phyloP scores from a whole-genome alignment of 1,139 yeast genomes.

The Yamadazyma pseudoaaseri region DNA sequence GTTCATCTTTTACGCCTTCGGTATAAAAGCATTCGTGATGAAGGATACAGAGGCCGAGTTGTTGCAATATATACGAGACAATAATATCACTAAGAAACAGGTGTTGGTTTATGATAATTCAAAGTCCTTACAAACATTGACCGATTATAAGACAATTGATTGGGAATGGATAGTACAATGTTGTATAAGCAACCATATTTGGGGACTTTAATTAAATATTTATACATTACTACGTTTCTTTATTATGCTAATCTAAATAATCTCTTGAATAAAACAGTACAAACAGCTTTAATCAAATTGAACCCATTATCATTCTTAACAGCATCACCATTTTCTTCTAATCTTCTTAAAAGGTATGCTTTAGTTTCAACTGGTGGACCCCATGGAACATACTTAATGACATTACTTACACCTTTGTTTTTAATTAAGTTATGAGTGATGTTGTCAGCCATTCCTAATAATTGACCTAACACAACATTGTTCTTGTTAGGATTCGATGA shows the following conservation, averaged over 20 bases:
- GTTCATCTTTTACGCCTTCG: constrained; percentile 49
- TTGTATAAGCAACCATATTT: constrained; percentile 48
- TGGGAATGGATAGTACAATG: constrained; percentile 69
- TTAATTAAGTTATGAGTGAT: constrained; percentile 73
- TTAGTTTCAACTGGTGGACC: constrained; percentile 95
- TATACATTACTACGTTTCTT: constrained; percentile 1
- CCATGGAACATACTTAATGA: constrained; percentile 96
- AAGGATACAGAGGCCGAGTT: constrained; percentile 6
- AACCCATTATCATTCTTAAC: constrained; percentile 86
- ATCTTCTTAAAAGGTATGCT: constrained; percentile 84
- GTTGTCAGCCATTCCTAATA: constrained; percentile 95
- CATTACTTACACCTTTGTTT: constrained; percentile 64
- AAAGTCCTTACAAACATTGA: constrained; percentile 3
- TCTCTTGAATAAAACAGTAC: constrained; percentile 43
- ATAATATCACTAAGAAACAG: constrained; percentile 6
- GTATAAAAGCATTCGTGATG: constrained; percentile 26
- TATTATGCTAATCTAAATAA: constrained; percentile 22
- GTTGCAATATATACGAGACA: constrained; percentile 3
- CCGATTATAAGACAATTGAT: constrained; percentile 13
- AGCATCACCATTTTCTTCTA: constrained; percentile 97
- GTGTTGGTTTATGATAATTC: constrained; percentile 28
- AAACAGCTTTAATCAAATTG: constrained; percentile 63
- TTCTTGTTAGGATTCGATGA: constrained; percentile 40
- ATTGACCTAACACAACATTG: constrained; percentile 84
- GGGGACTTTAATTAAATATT: constrained; percentile 14